phyloP scores from a whole-genome alignment of 768 basidiomycete genomes.

The Atractiella rhizophila region DNA sequence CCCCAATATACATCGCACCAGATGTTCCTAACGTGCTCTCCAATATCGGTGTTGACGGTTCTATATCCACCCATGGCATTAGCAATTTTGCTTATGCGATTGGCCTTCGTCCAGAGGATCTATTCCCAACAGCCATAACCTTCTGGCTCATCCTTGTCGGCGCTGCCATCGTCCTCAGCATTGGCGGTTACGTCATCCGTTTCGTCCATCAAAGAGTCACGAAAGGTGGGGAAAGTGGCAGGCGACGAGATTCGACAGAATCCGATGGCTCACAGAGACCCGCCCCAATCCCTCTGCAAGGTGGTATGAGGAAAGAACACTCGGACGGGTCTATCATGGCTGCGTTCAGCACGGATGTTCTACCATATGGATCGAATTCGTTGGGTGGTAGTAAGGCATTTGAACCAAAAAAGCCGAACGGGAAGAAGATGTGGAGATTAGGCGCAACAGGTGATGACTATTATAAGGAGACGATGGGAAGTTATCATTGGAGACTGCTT shows the following conservation, averaged over 20 bases:
- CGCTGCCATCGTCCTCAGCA: constrained; percentile 27
- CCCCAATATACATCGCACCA: constrained; percentile 51
- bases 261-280: constrained; percentile 2
- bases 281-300: too few species aligned
- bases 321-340: neutral
- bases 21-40: constrained; percentile 45
- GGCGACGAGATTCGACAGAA: constrained; percentile 12
- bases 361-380: constrained; percentile 3
- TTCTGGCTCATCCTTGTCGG: constrained; percentile 46
- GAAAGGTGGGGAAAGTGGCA: constrained; percentile 21
- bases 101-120: constrained; percentile 59
- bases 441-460: too few species aligned
- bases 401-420: too few species aligned
- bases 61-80: constrained; percentile 31
- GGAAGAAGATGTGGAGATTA: too few species aligned
- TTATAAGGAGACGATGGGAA: too few species aligned
- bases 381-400: too few species aligned
- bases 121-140: constrained; percentile 59
- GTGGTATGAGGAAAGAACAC: neutral
- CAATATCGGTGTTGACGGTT: constrained; percentile 17
- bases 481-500: too few species aligned
- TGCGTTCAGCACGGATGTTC: constrained; percentile 2
- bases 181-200: constrained; percentile 27
- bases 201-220: constrained; percentile 15
- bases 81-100: constrained; percentile 58